A percentile compares a stretch with the other conserved stretches of the same genome.
These are phyloP conservation scores for Cercospora canescens DNA, from an alignment of 2,329 filamentous ascomycete genomes.

Conservation along the genomic window DNA sequence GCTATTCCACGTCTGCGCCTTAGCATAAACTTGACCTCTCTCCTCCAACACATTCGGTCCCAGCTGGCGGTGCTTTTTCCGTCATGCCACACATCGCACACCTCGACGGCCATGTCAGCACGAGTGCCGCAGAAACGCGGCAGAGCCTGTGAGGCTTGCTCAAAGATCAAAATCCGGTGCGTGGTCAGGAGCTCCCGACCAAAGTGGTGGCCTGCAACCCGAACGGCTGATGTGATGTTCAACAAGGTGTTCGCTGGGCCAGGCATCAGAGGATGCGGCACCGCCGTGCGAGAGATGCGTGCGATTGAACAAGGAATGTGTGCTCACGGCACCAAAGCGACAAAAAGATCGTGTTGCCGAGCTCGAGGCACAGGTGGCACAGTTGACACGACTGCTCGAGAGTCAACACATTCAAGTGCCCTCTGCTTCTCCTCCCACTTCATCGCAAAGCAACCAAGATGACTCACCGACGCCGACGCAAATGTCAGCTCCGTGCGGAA, in stretches of 20 bases:
- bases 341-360: slow-evolving; percentile 29
- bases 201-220: not conserved
- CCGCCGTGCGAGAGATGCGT: slow-evolving; percentile 33
- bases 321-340: slow-evolving; percentile 27
- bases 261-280: slow-evolving; percentile 9
- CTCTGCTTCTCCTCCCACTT: not conserved
- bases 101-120: not conserved
- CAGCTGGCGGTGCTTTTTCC: not conserved
- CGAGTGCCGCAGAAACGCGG: slow-evolving; percentile 15
- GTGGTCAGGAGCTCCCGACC: not conserved
- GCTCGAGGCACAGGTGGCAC: slow-evolving; percentile 34
- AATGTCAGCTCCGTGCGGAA: not conserved
- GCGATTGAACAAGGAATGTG: slow-evolving; percentile 31
- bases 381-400: slow-evolving; percentile 29
- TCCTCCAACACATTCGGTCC: not conserved
- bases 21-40: not conserved
- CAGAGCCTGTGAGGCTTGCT: slow-evolving; percentile 22
- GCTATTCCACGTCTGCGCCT: not conserved
- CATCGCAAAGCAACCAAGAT: not conserved
- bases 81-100: not conserved
- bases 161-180: slow-evolving; percentile 15
- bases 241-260: slow-evolving; percentile 15
- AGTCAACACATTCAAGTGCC: slow-evolving; percentile 25
- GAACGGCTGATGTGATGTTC: slow-evolving; percentile 1
- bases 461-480: not conserved